Evolutionary conservation across 495 filamentous ascomycete genomes (phyloP).

Genomic region (Lentithecium fluviatile): DNA sequence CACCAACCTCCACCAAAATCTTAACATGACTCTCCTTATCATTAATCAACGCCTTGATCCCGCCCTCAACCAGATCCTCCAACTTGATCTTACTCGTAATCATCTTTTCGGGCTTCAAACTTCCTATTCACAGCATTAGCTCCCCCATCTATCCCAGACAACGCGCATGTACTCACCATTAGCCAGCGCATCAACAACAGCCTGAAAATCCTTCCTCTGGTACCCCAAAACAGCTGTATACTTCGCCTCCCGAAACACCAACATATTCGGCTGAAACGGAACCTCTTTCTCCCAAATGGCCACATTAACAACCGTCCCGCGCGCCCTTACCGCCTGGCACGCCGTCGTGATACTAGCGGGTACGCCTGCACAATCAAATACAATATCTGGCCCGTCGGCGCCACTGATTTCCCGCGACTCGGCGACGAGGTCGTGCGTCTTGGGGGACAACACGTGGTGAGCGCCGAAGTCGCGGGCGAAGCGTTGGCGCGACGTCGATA

Average conservation of each 20-base stretch:
- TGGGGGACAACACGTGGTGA: conserved; percentile 39
- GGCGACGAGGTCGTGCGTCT: conserved; percentile 32
- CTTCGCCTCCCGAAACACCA: conserved; percentile 40
- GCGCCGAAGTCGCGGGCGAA: conserved; percentile 41
- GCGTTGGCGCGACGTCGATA: conserved; percentile 35
- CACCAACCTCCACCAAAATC: conserved; percentile 40
- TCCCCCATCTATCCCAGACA: not conserved
- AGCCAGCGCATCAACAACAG: conserved; percentile 37
- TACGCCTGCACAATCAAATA: conserved; percentile 43
- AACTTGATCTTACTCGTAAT: conserved; percentile 40
- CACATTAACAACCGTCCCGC: conserved; percentile 41
- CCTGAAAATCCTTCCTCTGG: conserved; percentile 41
- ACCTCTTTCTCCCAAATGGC: conserved; percentile 43
- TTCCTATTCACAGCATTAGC: conserved; percentile 8
- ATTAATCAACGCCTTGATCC: conserved; percentile 39
- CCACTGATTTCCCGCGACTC: conserved; percentile 31
- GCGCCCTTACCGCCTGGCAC: conserved; percentile 32
- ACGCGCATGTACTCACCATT: not conserved
- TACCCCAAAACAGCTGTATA: conserved; percentile 41
- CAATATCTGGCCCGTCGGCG: conserved; percentile 37
- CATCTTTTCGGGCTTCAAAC: conserved; percentile 40
- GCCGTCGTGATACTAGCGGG: conserved; percentile 26
- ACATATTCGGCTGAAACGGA: conserved; percentile 41
- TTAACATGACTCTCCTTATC: conserved; percentile 46
- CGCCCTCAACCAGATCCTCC: conserved; percentile 40